These are phyloP conservation scores for Macadamia tetraphylla DNA, from an alignment of 164 flowering plant species.

Conservation along the genomic window DNA sequence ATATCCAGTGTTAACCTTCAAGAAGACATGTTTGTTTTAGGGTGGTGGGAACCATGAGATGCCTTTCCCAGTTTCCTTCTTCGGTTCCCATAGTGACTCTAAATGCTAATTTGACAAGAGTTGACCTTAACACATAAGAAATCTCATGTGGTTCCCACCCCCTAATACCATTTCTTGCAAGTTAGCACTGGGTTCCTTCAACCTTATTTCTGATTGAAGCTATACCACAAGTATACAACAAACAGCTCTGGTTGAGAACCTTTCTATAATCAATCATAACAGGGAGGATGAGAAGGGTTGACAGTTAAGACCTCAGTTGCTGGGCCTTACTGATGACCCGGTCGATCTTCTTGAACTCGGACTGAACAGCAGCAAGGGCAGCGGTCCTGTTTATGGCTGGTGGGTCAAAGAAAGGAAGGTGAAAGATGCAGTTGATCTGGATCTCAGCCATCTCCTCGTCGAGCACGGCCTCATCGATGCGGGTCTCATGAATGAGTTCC, in stretches of 20 bases:
- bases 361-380: conserved; percentile 28
- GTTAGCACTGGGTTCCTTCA: too few species aligned
- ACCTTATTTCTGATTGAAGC: too few species aligned
- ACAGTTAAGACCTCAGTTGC: conserved; percentile 45
- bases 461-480: conserved; percentile 67
- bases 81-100: too few species aligned
- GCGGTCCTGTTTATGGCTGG: conserved; percentile 7
- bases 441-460: conserved; percentile 76
- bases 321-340: conserved; percentile 64
- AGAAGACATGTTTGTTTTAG: too few species aligned
- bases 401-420: conserved; percentile 44
- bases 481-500: conserved; percentile 46
- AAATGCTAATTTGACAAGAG: too few species aligned
- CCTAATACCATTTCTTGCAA: too few species aligned
- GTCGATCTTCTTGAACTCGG: conserved; percentile 60
- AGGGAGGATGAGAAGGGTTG: neutral
- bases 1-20: neutral
- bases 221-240: too few species aligned
- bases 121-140: too few species aligned
- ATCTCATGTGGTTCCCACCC: too few species aligned
- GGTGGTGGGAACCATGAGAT: too few species aligned
- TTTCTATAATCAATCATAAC: neutral
- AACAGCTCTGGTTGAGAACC: too few species aligned
- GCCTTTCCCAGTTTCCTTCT: too few species aligned
- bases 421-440: conserved; percentile 60